These are phyloP conservation scores for Gastrolobium villosum DNA, from an alignment of 306 rosid species.

Conservation along the genomic window DNA sequence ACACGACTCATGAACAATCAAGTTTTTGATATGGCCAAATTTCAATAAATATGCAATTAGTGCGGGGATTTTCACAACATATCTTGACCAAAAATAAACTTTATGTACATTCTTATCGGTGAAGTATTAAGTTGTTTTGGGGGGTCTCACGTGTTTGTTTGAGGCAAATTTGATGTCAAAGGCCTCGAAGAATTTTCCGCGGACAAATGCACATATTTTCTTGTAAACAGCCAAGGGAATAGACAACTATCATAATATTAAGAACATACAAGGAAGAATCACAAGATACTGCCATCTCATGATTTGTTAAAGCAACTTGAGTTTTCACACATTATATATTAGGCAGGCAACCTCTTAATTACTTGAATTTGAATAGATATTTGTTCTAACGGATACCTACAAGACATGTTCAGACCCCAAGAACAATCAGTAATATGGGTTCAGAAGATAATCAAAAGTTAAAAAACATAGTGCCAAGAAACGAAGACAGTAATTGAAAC, in stretches of 20 bases:
- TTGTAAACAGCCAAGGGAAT: slow-evolving; percentile 14
- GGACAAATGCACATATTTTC: not conserved
- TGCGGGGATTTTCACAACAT: not conserved
- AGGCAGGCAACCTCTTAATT: not conserved
- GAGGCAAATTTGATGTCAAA: slow-evolving; percentile 4
- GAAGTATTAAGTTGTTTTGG: not conserved
- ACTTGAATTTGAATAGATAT: too few relatives aligned
- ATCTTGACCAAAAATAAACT: not conserved
- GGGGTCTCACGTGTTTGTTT: not conserved
- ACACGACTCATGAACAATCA: not conserved
- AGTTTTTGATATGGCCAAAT: slow-evolving; percentile 9
- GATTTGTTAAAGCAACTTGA: not conserved
- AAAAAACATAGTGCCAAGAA: not conserved
- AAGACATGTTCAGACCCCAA: not conserved
- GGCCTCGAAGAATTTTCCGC: slow-evolving; percentile 28
- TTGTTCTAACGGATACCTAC: too few relatives aligned
- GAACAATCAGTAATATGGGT: slow-evolving; percentile 20
- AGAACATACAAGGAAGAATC: slow-evolving; percentile 19
- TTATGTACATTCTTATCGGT: not conserved
- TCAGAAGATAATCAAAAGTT: slow-evolving; percentile 6
- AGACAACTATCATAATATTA: slow-evolving; percentile 16
- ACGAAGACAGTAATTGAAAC: slow-evolving; percentile 12
- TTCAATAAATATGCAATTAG: slow-evolving; percentile 9
- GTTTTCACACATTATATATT: not conserved
- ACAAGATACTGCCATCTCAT: slow-evolving; percentile 22